Evolutionary conservation across 192 early-diverging fungal genomes (phyloP).

Genomic region (Backusella luteola): DNA sequence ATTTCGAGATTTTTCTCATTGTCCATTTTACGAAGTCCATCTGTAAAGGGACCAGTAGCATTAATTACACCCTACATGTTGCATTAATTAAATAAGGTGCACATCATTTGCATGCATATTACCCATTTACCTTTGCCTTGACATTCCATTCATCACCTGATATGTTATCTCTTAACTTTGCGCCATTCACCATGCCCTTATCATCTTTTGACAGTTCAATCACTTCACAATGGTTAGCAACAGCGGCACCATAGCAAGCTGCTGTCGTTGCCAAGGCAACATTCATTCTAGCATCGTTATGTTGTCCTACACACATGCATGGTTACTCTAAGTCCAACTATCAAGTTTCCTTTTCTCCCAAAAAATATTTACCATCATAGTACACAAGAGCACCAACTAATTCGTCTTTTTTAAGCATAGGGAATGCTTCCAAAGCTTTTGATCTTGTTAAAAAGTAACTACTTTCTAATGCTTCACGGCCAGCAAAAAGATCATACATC

Average conservation of each 20-base stretch:
- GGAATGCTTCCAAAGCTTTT: slow-evolving; percentile 93
- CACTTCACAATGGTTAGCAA: slow-evolving; percentile 94
- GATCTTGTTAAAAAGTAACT: slow-evolving; percentile 82
- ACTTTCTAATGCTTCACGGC: slow-evolving; percentile 74
- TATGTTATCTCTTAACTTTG: slow-evolving; percentile 76
- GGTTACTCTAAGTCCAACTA: background rate
- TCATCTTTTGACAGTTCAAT: slow-evolving; percentile 74
- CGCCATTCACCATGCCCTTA: slow-evolving; percentile 68
- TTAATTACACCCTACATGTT: slow-evolving; percentile 81
- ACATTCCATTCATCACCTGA: slow-evolving; percentile 88
- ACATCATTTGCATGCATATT: background rate
- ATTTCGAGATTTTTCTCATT: slow-evolving; percentile 72
- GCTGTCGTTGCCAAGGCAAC: slow-evolving; percentile 91
- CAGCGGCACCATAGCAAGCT: slow-evolving; percentile 83
- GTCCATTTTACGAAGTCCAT: slow-evolving; percentile 91
- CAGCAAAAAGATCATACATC: slow-evolving; percentile 88
- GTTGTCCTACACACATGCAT: slow-evolving; percentile 60
- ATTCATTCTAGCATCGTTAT: slow-evolving; percentile 98
- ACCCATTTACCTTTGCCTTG: slow-evolving; percentile 58
- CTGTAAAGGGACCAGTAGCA: slow-evolving; percentile 75
- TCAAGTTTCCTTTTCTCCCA: background rate
- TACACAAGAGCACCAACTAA: slow-evolving; percentile 95
- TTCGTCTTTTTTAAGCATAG: slow-evolving; percentile 87
- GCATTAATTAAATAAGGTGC: background rate
- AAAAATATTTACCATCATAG: slow-evolving; percentile 72